Evolutionary conservation across 2,329 filamentous ascomycete genomes (phyloP).

Genomic region (Drechslerella stenobrocha): DNA sequence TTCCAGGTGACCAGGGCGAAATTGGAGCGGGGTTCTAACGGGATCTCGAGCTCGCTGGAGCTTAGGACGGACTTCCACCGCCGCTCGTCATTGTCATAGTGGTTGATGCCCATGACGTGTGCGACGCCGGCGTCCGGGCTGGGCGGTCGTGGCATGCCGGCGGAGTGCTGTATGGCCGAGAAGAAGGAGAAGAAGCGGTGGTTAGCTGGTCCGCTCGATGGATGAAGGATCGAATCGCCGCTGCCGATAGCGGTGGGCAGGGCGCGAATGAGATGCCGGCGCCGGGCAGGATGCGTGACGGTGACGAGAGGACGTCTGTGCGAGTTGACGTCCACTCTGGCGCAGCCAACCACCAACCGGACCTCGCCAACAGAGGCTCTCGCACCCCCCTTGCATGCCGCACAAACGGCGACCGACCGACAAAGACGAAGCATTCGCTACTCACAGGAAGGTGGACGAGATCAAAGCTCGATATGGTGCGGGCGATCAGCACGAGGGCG

Average conservation of each 20-base stretch:
- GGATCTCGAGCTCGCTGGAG: conserved; percentile 18
- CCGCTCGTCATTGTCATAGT: conserved; percentile 27
- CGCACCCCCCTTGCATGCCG: conserved; percentile 6
- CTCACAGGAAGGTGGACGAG: conserved; percentile 30
- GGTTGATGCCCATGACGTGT: conserved; percentile 31
- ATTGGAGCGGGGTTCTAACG: conserved; percentile 24
- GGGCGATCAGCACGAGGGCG: conserved; percentile 18
- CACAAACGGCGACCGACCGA: conserved; percentile 10
- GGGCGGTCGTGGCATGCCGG: conserved; percentile 2
- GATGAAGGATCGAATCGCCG: background rate
- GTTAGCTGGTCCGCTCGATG: background rate
- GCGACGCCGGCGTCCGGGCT: conserved; percentile 39
- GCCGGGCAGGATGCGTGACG: too few relatives aligned
- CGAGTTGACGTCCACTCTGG: background rate
- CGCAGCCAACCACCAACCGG: background rate
- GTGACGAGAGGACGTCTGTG: too few relatives aligned
- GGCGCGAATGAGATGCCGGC: too few relatives aligned
- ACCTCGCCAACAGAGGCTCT: too few relatives aligned
- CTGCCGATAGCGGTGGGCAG: too few relatives aligned
- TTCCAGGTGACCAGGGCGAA: conserved; percentile 45
- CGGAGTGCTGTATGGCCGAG: conserved; percentile 14
- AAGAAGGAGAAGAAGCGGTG: background rate
- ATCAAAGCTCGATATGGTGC: conserved; percentile 26
- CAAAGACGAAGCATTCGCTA: conserved; percentile 11
- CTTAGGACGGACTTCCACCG: conserved; percentile 35